These are phyloP conservation scores for Paramecium sonneborni DNA, from an alignment of 73 alveolate genomes.

Conservation along the genomic window DNA sequence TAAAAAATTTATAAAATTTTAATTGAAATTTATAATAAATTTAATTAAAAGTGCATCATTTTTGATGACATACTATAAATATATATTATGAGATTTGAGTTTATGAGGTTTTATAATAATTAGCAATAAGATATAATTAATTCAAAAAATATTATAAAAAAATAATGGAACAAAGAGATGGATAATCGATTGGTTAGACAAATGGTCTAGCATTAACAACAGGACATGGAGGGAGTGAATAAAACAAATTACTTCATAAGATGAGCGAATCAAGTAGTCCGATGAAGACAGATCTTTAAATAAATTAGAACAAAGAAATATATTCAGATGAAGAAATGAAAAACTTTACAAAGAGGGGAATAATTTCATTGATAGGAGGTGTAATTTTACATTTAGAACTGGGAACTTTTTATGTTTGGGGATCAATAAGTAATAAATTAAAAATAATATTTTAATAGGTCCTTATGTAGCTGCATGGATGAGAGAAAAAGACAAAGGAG, in stretches of 20 bases:
- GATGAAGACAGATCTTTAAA: neutral
- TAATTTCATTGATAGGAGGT: neutral
- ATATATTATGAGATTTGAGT: neutral
- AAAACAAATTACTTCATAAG: neutral
- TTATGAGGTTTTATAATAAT: neutral
- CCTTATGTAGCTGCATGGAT: neutral
- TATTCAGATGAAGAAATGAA: neutral
- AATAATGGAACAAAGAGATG: neutral
- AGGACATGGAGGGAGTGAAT: neutral
- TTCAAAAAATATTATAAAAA: neutral
- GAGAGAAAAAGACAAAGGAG: neutral
- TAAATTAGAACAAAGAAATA: neutral
- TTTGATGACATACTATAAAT: neutral
- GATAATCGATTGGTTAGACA: neutral
- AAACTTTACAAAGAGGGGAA: neutral
- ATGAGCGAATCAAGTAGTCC: neutral
- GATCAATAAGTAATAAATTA: neutral
- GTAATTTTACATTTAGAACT: neutral
- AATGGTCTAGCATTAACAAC: neutral
- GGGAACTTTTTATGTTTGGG: constrained; percentile 13
- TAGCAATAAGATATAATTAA: neutral
- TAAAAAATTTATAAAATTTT: neutral
- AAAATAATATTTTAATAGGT: neutral
- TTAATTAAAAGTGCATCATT: neutral
- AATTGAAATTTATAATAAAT: neutral